Conservation (phyloP, 441 rosid species). For the Euphorbia celastroides region DNA sequence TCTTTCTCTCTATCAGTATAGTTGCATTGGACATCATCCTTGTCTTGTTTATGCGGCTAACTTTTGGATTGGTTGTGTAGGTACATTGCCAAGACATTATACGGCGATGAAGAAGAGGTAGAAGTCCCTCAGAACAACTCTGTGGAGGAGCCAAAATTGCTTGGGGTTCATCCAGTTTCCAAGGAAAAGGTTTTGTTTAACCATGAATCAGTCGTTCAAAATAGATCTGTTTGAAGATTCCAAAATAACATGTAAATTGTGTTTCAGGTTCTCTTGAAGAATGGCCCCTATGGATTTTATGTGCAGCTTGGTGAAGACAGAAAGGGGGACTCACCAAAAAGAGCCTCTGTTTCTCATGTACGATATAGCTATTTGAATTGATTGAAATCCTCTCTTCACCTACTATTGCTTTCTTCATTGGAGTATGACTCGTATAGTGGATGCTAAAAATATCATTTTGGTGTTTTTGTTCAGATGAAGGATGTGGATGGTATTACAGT, state of each 20-base stretch:
- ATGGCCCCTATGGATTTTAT: constrained; percentile 89
- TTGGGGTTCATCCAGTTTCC: constrained; percentile 81
- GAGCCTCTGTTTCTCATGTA: constrained; percentile 81
- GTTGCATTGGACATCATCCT: neutral
- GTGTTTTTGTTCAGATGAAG: constrained; percentile 41
- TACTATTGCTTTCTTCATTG: too few species aligned
- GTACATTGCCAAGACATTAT: constrained; percentile 78
- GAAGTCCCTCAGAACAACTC: constrained; percentile 38
- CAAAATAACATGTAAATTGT: neutral
- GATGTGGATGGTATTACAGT: constrained; percentile 57
- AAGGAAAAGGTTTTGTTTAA: constrained; percentile 69
- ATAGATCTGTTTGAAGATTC: constrained; percentile 1
- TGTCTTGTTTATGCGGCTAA: constrained; percentile 2
- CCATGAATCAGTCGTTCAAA: neutral
- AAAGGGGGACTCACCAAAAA: constrained; percentile 66
- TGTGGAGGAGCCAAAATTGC: constrained; percentile 73
- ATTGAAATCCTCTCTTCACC: too few species aligned
- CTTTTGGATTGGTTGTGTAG: constrained; percentile 32
- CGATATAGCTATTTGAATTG: neutral
- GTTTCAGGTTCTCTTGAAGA: constrained; percentile 75
- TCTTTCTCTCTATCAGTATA: neutral
- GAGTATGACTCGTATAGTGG: too few species aligned
- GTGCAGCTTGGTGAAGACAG: constrained; percentile 95
- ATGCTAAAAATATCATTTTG: neutral
- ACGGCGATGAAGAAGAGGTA: constrained; percentile 66